Evolutionary conservation across 73 alveolate genomes (phyloP), one percentile per base, ranked within the genome.

Genomic region (Paramecium primaurelia): DNA sequence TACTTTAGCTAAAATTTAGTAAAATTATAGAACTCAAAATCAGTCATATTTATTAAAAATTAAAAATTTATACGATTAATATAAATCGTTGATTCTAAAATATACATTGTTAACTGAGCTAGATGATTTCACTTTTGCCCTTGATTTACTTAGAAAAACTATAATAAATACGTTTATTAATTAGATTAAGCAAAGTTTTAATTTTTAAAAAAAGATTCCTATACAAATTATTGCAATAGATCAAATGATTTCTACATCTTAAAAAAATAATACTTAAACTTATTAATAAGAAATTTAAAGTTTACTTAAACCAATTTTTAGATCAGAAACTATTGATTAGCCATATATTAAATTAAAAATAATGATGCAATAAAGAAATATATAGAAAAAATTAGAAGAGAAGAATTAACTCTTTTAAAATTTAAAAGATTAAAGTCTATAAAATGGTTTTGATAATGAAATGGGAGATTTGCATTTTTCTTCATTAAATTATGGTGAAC

Each of bases 41-140:
- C 47, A 64, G 84, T 64, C 84, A 64, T 64, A 64, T 64, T 64
- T 64, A 64, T 64, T 64, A 64, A 64, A 64, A 64, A 26, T 64
- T 28, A 64, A 64, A 26, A 32, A 10, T 12, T 64, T 25, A 64
- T 64, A 64, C 30, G 84, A 64, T 64, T 64, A 64, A 28, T 64
- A 64, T 14, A 64, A 64, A 64, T 32, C 42, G 12, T 34, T 64
- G 28, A 64, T 64, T 64, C 12, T 64, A 28, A 64, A 64, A 64
- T 64, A 64, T 64, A 34, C 84, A 11, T 34, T 64, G 9, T 8
- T 64, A 18, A 34, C 47, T 9, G 84, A 64, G 26, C 32, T 54
- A 3, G 69, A 54, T 18, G 69, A 54, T 54, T 54, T 54, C 3
- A 16, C 69, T 54, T 25, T 54, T 54, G 16, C 69, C 25, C 30